These are phyloP conservation scores for Davidsoniella neocaledoniae DNA, from an alignment of 2,329 filamentous ascomycete species.

Conservation along the genomic window DNA sequence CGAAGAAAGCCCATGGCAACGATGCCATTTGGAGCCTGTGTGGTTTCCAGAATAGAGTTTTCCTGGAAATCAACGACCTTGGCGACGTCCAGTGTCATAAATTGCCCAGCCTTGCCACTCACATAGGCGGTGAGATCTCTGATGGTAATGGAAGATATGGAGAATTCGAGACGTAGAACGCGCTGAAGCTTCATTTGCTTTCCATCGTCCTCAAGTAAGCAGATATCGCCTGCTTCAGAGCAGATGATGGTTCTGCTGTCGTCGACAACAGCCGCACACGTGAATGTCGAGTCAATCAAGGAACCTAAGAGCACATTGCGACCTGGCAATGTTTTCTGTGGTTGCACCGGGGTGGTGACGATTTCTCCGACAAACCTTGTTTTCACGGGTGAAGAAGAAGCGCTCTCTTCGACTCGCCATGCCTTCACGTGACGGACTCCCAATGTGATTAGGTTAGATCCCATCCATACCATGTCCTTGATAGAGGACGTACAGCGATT, in stretches of 20 bases:
- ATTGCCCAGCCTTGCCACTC: constrained; percentile 48
- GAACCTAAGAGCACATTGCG: constrained; percentile 75
- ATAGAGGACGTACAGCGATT: constrained; percentile 83
- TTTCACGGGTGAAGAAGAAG: constrained; percentile 45
- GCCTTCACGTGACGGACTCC: constrained; percentile 86
- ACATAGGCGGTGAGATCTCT: constrained; percentile 44
- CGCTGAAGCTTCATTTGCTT: constrained; percentile 54
- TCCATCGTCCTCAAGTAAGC: constrained; percentile 62
- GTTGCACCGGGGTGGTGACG: constrained; percentile 17
- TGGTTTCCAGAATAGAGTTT: constrained; percentile 24
- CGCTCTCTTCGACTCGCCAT: constrained; percentile 64
- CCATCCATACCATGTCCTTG: constrained; percentile 81
- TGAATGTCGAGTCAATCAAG: constrained; percentile 72
- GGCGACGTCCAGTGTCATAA: constrained; percentile 35
- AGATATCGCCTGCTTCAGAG: constrained; percentile 79
- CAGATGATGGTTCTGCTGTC: constrained; percentile 64
- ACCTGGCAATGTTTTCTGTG: constrained; percentile 53
- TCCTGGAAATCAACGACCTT: constrained; percentile 28
- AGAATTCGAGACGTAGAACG: constrained; percentile 49
- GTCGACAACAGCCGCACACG: constrained; percentile 55
- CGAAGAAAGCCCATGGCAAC: constrained; percentile 53
- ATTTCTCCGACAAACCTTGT: constrained; percentile 28
- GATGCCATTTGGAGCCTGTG: constrained; percentile 28
- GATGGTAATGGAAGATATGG: constrained; percentile 49
- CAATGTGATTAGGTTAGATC: constrained; percentile 64